Percentiles rank a stretch among this genome's conserved stretches.
Conservation (phyloP, 106 monocot species). For the Narthecium ossifragum region DNA sequence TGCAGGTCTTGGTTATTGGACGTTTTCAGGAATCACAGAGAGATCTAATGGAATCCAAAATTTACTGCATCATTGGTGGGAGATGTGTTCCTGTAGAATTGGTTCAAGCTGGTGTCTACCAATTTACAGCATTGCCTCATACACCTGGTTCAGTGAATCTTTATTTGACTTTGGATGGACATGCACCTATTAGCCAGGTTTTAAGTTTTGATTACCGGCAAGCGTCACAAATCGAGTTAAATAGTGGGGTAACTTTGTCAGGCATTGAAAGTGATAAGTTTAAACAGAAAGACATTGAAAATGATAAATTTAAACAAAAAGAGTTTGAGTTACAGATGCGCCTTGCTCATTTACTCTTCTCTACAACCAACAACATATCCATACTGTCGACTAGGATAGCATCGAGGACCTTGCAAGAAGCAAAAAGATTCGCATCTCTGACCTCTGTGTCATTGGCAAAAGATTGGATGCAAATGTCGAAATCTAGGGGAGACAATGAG, state of each 20-base stretch:
- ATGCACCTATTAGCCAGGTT: slow-evolving; percentile 71
- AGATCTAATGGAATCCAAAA: slow-evolving; percentile 33
- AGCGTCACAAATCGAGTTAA: slow-evolving; percentile 1
- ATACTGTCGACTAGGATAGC: slow-evolving; percentile 32
- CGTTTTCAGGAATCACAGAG: slow-evolving; percentile 49
- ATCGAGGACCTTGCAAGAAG: slow-evolving; percentile 47
- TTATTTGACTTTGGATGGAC: slow-evolving; percentile 63
- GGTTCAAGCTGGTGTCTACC: slow-evolving; percentile 74
- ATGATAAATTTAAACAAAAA: slow-evolving; percentile 1
- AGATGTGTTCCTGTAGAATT: slow-evolving; percentile 41
- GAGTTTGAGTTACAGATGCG: slow-evolving; percentile 31
- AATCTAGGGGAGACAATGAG: slow-evolving; percentile 10
- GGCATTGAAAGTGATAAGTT: slow-evolving; percentile 9
- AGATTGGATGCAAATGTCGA: slow-evolving; percentile 46
- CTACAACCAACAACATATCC: slow-evolving; percentile 42
- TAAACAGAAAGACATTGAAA: slow-evolving; percentile 8
- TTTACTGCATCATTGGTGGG: slow-evolving; percentile 56
- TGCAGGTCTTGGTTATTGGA: slow-evolving; percentile 81
- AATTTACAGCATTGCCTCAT: slow-evolving; percentile 29
- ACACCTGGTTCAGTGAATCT: slow-evolving; percentile 40
- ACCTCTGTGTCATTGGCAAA: slow-evolving; percentile 56
- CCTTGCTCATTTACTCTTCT: slow-evolving; percentile 67
- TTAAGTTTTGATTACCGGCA: slow-evolving; percentile 47
- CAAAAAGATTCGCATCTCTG: slow-evolving; percentile 32
- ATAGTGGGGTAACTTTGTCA: slow-evolving; percentile 11